Conservation (phyloP, 1,139 yeast species). For the Candida neerlandica region DNA sequence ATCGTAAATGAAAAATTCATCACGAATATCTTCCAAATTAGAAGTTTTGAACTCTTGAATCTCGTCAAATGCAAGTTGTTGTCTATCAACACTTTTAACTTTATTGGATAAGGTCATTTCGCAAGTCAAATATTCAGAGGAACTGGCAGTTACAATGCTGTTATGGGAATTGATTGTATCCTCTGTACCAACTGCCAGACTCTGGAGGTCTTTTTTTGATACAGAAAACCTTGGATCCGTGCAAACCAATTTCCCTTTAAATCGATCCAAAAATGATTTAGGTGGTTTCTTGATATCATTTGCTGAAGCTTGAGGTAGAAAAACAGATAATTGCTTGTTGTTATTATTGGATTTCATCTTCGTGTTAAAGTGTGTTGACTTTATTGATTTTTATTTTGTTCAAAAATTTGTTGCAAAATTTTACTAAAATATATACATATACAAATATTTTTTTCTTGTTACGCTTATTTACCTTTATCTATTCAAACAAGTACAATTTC, state of each 20-base stretch:
- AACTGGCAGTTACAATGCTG: background rate
- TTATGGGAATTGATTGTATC: background rate
- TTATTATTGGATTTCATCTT: background rate
- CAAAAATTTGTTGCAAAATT: background rate
- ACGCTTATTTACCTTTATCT: background rate
- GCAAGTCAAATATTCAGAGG: background rate
- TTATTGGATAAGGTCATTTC: background rate
- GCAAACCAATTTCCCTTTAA: background rate
- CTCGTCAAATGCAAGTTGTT: background rate
- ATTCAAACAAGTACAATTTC: slow-evolving; percentile 68
- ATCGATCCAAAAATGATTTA: background rate
- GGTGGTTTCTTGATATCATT: background rate
- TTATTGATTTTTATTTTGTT: background rate
- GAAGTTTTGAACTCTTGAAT: background rate
- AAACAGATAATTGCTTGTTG: background rate
- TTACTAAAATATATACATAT: background rate
- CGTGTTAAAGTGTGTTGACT: background rate
- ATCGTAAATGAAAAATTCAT: slow-evolving; percentile 1
- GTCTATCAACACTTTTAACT: background rate
- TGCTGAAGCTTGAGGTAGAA: background rate
- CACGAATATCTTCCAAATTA: background rate
- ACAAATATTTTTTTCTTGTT: background rate
- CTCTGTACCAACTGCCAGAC: background rate
- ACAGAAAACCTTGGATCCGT: slow-evolving; percentile 1
- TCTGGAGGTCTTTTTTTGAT: background rate